Conservation (phyloP, 495 filamentous ascomycete species). For the Lindgomyces ingoldianus region DNA sequence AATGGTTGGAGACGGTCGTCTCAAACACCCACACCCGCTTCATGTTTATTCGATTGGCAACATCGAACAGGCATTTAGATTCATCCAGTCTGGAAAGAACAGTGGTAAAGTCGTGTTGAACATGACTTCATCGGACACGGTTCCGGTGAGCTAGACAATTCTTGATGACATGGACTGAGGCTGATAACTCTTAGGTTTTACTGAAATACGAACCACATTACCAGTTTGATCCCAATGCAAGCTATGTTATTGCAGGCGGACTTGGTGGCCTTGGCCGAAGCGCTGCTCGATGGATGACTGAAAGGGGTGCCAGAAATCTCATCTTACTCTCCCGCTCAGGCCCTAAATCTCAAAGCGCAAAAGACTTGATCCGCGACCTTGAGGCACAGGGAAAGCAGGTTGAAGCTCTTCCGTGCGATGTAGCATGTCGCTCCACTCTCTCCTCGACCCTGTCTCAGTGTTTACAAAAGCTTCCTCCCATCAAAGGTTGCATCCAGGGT, state of each 20-base stretch:
- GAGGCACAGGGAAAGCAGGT: neutral
- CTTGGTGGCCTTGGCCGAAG: constrained; percentile 29
- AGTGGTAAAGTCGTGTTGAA: neutral
- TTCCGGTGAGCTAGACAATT: neutral
- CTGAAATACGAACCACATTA: neutral
- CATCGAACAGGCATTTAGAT: neutral
- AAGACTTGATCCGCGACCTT: neutral
- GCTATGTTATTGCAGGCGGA: constrained; percentile 31
- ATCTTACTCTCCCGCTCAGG: constrained; percentile 28
- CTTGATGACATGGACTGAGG: neutral
- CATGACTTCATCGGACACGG: neutral
- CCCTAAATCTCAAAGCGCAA: neutral
- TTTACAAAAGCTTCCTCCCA: constrained; percentile 12
- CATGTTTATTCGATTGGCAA: neutral
- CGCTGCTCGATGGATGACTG: constrained; percentile 29
- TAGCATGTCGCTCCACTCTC: neutral
- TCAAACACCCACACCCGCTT: neutral
- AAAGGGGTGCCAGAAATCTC: constrained; percentile 27
- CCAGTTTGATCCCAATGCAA: constrained; percentile 15
- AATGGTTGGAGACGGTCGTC: neutral
- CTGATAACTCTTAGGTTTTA: too few species aligned
- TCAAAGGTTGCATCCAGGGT: constrained; percentile 30
- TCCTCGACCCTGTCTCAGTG: neutral
- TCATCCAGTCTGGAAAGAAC: neutral
- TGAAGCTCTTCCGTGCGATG: neutral